Percentiles rank a stretch among this genome's conserved stretches.
Conservation (phyloP, 352 stramenopile genomes). For the Globisporangium takayamanum region DNA sequence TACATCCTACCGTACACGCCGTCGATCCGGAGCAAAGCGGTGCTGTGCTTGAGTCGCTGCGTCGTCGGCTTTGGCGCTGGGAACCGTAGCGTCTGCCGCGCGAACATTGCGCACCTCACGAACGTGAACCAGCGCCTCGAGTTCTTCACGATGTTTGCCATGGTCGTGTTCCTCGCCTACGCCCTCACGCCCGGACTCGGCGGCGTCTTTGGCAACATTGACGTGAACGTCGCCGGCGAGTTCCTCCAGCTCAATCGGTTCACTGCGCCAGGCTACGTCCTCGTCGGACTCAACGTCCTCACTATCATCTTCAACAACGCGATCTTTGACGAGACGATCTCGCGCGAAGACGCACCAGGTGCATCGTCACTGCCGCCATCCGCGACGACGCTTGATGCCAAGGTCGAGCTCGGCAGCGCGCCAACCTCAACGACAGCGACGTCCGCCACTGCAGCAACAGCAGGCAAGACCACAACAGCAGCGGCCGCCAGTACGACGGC, state of each 20-base stretch:
- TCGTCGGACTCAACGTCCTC: constrained; percentile 39
- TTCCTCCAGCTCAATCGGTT: constrained; percentile 52
- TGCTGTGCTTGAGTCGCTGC: constrained; percentile 53
- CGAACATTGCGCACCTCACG: constrained; percentile 63
- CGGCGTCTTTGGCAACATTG: constrained; percentile 35
- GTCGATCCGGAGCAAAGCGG: constrained; percentile 23
- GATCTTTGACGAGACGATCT: constrained; percentile 46
- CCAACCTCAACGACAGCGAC: neutral
- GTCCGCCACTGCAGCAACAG: neutral
- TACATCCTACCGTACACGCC: constrained; percentile 49
- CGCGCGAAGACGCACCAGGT: constrained; percentile 28
- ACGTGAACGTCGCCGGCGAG: constrained; percentile 28
- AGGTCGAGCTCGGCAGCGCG: neutral
- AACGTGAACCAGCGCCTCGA: constrained; percentile 43
- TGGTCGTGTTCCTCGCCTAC: constrained; percentile 67
- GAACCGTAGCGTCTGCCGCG: constrained; percentile 65
- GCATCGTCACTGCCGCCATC: neutral
- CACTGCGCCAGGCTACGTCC: constrained; percentile 47
- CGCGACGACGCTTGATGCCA: neutral
- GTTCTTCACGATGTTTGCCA: constrained; percentile 65
- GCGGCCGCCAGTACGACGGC: neutral
- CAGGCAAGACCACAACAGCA: neutral
- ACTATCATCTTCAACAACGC: constrained; percentile 37
- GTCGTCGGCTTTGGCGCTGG: constrained; percentile 62
- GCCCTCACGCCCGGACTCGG: constrained; percentile 57